Evolutionary conservation across 768 basidiomycete species (phyloP).

Genomic region (Leccinum rimulosum): DNA sequence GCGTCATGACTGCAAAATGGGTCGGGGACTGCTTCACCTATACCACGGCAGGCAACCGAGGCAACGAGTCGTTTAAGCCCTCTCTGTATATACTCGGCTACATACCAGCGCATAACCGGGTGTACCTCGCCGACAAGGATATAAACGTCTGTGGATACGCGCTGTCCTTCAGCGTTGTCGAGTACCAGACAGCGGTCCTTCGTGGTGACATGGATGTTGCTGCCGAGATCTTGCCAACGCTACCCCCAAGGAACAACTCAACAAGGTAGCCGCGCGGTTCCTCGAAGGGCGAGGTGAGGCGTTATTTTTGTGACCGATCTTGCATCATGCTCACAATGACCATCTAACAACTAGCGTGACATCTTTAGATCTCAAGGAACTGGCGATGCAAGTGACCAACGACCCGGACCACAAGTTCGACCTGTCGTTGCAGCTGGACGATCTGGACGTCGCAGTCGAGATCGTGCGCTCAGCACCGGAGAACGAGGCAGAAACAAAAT

Average conservation of each 20-base stretch:
- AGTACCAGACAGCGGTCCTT: constrained; percentile 94
- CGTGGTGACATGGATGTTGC: constrained; percentile 87
- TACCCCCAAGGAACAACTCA: constrained; percentile 86
- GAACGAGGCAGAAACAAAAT: constrained; percentile 74
- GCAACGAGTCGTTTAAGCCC: constrained; percentile 64
- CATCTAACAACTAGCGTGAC: neutral
- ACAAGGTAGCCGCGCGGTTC: constrained; percentile 86
- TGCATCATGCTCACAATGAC: neutral
- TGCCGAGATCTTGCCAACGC: constrained; percentile 70
- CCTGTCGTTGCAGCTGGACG: constrained; percentile 84
- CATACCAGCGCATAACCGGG: constrained; percentile 88
- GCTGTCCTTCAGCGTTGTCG: constrained; percentile 84
- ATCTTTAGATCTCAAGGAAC: constrained; percentile 76
- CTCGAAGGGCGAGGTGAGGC: constrained; percentile 77
- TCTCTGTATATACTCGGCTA: constrained; percentile 91
- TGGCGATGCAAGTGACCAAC: constrained; percentile 87
- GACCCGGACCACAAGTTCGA: constrained; percentile 98
- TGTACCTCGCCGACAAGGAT: constrained; percentile 95
- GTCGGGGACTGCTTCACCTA: constrained; percentile 98
- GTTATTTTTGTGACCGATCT: neutral
- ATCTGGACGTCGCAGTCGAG: constrained; percentile 82
- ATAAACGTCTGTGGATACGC: constrained; percentile 80
- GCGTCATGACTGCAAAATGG: constrained; percentile 97
- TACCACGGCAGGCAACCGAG: constrained; percentile 85
- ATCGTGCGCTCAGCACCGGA: constrained; percentile 74